Evolutionary conservation across 331 rosid species (phyloP), one percentile per base, ranked within the genome.

Genomic region (Arachis monticola): DNA sequence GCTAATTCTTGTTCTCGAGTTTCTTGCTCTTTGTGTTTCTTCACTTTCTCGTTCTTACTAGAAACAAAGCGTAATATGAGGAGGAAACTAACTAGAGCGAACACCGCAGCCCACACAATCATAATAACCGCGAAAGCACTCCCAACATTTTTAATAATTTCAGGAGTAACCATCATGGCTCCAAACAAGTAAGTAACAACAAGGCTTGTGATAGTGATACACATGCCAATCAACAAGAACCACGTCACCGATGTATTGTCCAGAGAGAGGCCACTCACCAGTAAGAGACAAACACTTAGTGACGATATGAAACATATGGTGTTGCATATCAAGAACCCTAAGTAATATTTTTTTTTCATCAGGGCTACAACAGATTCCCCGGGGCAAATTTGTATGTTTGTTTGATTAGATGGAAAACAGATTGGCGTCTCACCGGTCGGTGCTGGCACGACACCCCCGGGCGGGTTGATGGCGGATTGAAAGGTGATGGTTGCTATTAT

Each of bases 271-370:
- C 85, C 82, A 44, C 85, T 67, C 0, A 77, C 31, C 0, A 82
- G 63, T n/a, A 77, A 13, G 6, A 82, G 51, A 2, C 67, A 72
- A 1, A 77, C 76, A 30, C 46, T 32, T 0, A 77, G 7, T 3
- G 85, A 82, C 7, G 79, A 68, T n/a, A 55, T 1, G 44, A 77
- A 78, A 17, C 75, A 12, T 6, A 69, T 3, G 56, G 61, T 69
- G 14, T 78, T 69, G 55, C 0, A 46, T 0, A 6, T 0, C 2
- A 57, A 1, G 57, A 82, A 69, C 0, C 0, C 0, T 0, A 1
- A 1, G 62, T 0, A 14, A 0, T 0, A 0, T 0, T 1, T 0
- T 0, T 0, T 4, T 3, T 0, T 0, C 0, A 5, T 0, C 10
- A 0, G 1, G 1, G 56, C 79, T 0, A 58, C n/a, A 1, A 82